A percentile compares a stretch with the other conserved stretches of the same genome.
These are phyloP conservation scores for Hypoxylon sp. DNA, from an alignment of 2,329 filamentous ascomycete genomes.

Conservation along the genomic window DNA sequence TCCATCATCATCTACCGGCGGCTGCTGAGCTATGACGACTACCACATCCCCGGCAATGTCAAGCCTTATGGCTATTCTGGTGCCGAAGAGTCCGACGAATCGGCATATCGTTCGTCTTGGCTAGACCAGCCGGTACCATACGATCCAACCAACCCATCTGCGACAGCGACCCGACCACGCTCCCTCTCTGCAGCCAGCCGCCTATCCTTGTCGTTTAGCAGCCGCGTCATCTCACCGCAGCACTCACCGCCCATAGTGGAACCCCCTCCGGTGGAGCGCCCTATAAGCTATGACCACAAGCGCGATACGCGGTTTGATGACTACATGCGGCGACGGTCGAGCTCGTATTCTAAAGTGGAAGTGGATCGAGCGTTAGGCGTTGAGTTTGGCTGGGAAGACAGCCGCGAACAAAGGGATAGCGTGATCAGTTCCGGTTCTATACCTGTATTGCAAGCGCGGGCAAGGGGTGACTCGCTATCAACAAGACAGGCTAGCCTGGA, in stretches of 20 bases:
- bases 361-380: slow-evolving; percentile 52
- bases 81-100: slow-evolving; percentile 52
- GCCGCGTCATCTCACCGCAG: slow-evolving; percentile 34
- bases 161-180: slow-evolving; percentile 34
- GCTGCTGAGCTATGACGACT: slow-evolving; percentile 65
- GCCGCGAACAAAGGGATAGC: slow-evolving; percentile 27
- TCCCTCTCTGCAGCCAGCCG: slow-evolving; percentile 49
- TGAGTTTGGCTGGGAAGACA: slow-evolving; percentile 54
- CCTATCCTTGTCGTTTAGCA: slow-evolving; percentile 46
- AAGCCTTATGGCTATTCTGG: slow-evolving; percentile 64
- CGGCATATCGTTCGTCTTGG: slow-evolving; percentile 42
- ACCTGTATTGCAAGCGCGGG: slow-evolving; percentile 36
- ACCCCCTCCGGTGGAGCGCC: slow-evolving; percentile 35
- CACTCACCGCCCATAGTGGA: slow-evolving; percentile 37
- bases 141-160: slow-evolving; percentile 46
- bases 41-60: slow-evolving; percentile 65
- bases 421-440: slow-evolving; percentile 44
- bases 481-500: slow-evolving; percentile 49
- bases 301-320: slow-evolving; percentile 65
- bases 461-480: slow-evolving; percentile 47
- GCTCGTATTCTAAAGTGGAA: slow-evolving; percentile 50
- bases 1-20: slow-evolving; percentile 64
- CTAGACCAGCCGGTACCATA: slow-evolving; percentile 42
- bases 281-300: slow-evolving; percentile 60
- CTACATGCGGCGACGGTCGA: slow-evolving; percentile 58